A percentile compares a stretch with the other conserved stretches of the same genome.
Evolutionary conservation across 805 yeast species (phyloP).

Genomic region (Candida dendrica): DNA sequence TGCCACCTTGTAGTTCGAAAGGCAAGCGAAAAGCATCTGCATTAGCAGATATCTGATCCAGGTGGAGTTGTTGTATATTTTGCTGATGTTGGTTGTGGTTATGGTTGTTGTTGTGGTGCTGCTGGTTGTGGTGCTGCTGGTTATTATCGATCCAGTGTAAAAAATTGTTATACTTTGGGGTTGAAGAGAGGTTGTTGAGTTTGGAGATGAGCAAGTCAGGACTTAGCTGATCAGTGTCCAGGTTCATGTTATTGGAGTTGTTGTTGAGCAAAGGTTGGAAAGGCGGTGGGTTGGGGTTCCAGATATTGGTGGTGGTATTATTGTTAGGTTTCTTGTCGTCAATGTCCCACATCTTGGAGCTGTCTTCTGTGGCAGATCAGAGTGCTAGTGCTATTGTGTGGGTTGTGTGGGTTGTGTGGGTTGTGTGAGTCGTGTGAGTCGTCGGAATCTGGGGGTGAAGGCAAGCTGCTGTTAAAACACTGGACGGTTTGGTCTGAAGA

Average conservation of each 20-base stretch:
- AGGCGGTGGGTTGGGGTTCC: background rate
- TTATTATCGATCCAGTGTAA: conserved; percentile 3
- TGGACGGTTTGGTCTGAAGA: no score
- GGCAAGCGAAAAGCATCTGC: conserved; percentile 40
- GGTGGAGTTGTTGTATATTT: conserved; percentile 8
- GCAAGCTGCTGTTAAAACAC: no score
- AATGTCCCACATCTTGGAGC: background rate
- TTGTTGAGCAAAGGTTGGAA: background rate
- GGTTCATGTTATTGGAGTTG: background rate
- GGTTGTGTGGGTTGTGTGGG: no score
- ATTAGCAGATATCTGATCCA: conserved; percentile 1
- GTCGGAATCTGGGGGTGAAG: no score
- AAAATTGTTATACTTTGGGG: conserved; percentile 11
- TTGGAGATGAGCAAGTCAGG: conserved; percentile 19
- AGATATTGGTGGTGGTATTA: background rate
- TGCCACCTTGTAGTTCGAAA: conserved; percentile 55
- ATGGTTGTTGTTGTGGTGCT: no score
- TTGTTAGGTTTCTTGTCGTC: background rate
- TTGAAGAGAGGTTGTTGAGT: conserved; percentile 13
- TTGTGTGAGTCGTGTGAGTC: no score
- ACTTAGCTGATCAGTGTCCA: conserved; percentile 6
- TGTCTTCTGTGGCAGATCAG: no score
- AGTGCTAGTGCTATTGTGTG: no score
- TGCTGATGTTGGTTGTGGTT: no score
- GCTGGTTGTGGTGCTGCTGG: background rate